These are phyloP conservation scores for Fusarium sulawesiense DNA, from an alignment of 2,329 filamentous ascomycete species.

Conservation along the genomic window DNA sequence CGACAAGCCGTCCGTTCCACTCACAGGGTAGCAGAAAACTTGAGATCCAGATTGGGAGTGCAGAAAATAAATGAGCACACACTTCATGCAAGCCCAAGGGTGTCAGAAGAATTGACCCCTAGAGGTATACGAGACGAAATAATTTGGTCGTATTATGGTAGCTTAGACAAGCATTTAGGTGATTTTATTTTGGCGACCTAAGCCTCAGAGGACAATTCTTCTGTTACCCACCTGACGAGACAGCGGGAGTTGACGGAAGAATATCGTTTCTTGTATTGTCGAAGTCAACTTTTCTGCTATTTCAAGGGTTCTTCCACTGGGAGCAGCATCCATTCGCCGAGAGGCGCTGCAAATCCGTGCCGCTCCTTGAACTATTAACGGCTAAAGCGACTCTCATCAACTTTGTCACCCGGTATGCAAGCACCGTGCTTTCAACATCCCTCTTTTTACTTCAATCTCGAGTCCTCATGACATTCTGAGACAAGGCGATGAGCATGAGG, in stretches of 20 bases:
- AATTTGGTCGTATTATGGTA: too few relatives aligned
- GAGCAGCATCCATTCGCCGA: slow-evolving; percentile 41
- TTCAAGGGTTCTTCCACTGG: slow-evolving; percentile 29
- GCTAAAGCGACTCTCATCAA: slow-evolving; percentile 15
- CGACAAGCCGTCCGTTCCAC: slow-evolving; percentile 19
- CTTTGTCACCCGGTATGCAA: slow-evolving; percentile 15
- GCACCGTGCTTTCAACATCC: slow-evolving; percentile 17
- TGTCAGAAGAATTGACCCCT: too few relatives aligned
- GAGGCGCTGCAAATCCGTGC: slow-evolving; percentile 29
- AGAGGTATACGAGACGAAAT: too few relatives aligned
- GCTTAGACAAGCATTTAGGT: too few relatives aligned
- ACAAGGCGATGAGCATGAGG: slow-evolving; percentile 17
- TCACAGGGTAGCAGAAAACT: background rate
- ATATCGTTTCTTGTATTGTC: background rate
- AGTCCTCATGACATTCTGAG: slow-evolving; percentile 20
- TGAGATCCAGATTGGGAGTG: background rate
- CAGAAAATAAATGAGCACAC: background rate
- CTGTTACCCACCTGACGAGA: too few relatives aligned
- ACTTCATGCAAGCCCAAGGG: too few relatives aligned
- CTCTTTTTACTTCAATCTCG: slow-evolving; percentile 3
- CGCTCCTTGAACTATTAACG: slow-evolving; percentile 31
- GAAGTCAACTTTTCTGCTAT: slow-evolving; percentile 1
- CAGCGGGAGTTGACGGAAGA: background rate
- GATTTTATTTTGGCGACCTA: too few relatives aligned
- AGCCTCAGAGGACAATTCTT: too few relatives aligned